Base-by-base conservation (phyloP, 768 basidiomycete species). In the Lentinula sp. region DNA sequence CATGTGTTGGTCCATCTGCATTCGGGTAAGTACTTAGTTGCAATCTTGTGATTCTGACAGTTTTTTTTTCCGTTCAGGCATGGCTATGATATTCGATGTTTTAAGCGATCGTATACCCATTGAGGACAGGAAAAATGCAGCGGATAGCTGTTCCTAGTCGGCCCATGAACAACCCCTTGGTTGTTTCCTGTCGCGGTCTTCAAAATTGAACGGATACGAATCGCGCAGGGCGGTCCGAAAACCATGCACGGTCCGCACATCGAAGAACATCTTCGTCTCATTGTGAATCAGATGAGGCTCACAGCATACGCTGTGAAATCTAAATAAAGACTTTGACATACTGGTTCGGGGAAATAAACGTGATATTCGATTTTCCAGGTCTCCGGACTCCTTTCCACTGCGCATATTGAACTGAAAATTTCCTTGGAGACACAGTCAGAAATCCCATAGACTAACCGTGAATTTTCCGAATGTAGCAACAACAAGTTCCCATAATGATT, bases 21-120 rank as follows among this genome's bases (percentile, higher is more conserved):
- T 16, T 46, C 57, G 1, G 57, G 57, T 59, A 2, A 4, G 46
- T 43, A 16, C 13, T 43, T 11, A 0, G 35, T 18, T 54, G 34
- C 50, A 35, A 11, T 52, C 5, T 2, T 11, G 55, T 16, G 28
- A 13, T 32, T 59, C 57, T 48, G n/a, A 31, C 23, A 28, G 4
- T 7, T 50, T 34, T 10, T 31, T 45, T 10, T 31, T 45, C 15
- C 35, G 32, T 1, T 61, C 21, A 49, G 60, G 60, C 28, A 61
- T 61, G 60, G 60, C 18, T 11, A 31, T 61, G 53, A 57, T 57
- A 56, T 61, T 61, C 34, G 53, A 61, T 35, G 60, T 61, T 40
- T n/a, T 56, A 9, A 50, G 54, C 11, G 53, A 54, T 37, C 18
- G 23, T 5, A 46, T 61, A 46, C 54, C 45, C 4, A 5, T 15